Evolutionary conservation across 2,329 filamentous ascomycete genomes (phyloP), one percentile per base, ranked within the genome.

Genomic region (Elsinoe necatrix): DNA sequence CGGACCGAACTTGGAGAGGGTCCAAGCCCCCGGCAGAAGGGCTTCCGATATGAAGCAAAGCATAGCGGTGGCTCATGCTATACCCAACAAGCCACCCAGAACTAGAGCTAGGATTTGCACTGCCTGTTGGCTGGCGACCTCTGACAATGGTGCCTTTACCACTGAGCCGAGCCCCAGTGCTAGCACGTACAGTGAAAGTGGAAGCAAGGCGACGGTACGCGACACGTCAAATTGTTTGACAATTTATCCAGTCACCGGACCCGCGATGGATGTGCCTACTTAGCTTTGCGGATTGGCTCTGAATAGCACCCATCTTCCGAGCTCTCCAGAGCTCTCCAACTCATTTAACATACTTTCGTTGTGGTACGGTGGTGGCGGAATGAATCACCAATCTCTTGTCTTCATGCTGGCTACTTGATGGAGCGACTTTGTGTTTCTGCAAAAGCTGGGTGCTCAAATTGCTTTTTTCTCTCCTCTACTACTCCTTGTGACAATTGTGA

Each of bases 71-170:
- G 69, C 69, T 69, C 69, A 72, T 1, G 63, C 65, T 3, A 63
- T 63, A 0, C 66, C 67, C 9, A 77, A 74, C 2, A 77, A 79
- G 2, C 81, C 80, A 6, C 82, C 86, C 50, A 82, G 77, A 3
- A 79, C 82, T 57, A 87, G 77, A 48, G 81, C 82, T 68, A 86
- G 83, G 61, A 88, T 69, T 58, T 83, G 83, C 67, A 90, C 88
- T 20, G 86, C 68, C 29, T 80, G 76, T 27, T 87, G 80, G 35
- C 87, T 87, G 62, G 77, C 81, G 37, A 86, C 74, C 71, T 92
- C 87, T 1, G 83, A 87, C 4, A 90, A 72, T 0, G 87, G 87
- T 1, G 86, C 86, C 75, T 84, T 87, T 20, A 90, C 74, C 0
- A 81, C 80, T 1, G 87, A 86, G 0, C 86, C 86, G 57, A 85